Base-by-base conservation (phyloP, 2,329 filamentous ascomycete genomes). In the Emergomyces africanus region DNA sequence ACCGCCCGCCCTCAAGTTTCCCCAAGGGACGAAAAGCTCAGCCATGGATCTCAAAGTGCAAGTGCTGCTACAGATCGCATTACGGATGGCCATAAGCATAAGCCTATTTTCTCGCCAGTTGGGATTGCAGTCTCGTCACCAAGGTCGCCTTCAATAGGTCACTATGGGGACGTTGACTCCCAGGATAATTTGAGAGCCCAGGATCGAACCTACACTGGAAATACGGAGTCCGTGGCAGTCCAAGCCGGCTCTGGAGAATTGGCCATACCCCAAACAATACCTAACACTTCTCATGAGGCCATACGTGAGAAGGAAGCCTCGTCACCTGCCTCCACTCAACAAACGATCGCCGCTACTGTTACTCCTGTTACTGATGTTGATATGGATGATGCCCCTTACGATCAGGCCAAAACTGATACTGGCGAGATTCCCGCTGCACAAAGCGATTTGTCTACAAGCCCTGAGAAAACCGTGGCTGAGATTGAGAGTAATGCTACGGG, bases 31-130 rank as follows among this genome's bases (percentile, higher is more conserved):
- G 30, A 42, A 41, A 41, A 30, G 15, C 37, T 33, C 33, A 28
- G 18, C 37, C 57, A 53, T 18, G 39, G 35, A 53, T 58, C 57
- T 58, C 57, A 53, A 58, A 37, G 28, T 39, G 8, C 33, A 44
- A 25, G 23, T 37, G 44, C 44, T 25, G 28, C 30, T 35, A 35
- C 8, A 41, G 28, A 33, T 25, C 33, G n/a, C 37, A 18, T 53
- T 33, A 39, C 23, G 33, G 48, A 58, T 58, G n/a, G 23, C 53
- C 53, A 55, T 25, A 33, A 20, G 14, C 23, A 30, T 30, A 12
- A 9, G 14, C 25, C 39, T 2, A 25, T 30, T 33, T 44, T 33
- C 10, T 39, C 33, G n/a, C 33, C 50, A 5, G 33, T 15, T 54
- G 18, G 33, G 10, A 54, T 39, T n/a, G 20, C 30, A 25, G 33